Evolutionary conservation across 2,329 filamentous ascomycete genomes (phyloP), one percentile per base, ranked within the genome.

Genomic region (Dryadomyces quercivorus): DNA sequence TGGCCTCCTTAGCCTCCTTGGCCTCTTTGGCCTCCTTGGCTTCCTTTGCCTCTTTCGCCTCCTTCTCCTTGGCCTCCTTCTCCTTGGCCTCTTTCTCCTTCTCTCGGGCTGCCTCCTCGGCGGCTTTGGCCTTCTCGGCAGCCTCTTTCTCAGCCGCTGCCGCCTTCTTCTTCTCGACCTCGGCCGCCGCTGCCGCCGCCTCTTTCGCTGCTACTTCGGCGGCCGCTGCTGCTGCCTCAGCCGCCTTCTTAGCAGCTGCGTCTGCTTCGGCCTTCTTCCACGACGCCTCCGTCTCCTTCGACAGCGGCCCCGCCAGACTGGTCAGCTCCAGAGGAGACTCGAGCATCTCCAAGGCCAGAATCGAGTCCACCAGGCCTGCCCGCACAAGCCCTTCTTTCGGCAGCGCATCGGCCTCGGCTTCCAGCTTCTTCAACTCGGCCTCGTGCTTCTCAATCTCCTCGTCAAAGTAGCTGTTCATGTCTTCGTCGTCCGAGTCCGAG

Each of bases 401-500:
- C 57, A 75, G 55, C 58, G 63, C 58, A 56, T 72, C 61, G 56
- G 69, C 61, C 55, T 77, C 71, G 0, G 66, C 66, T 57, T 81
- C 73, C 1, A 73, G 71, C 60, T 80, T 76, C 45, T 69, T 64
- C 44, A 81, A 78, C 58, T 80, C 70, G 2, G 50, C 50, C 26
- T 80, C 73, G 2, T 73, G 71, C 61, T 80, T 76, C 45, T 69
- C 64, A 42, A 81, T 79, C 59, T 80, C 69, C 53, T 69, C 68
- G 52, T 75, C 71, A 53, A 82, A 79, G 56, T 77, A 77, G 52
- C 78, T 76, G 18, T 73, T 77, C 68, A 81, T 76, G 47, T 78
- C 75, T 50, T 81, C 78, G 55, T 82, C 78, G 46, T 81, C 74
- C 59, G 72, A 75, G 53, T 81, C 77, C 0, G 76, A 79, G 2